These are phyloP conservation scores for Escovopsis sp. DNA, from an alignment of 2,329 filamentous ascomycete genomes.

Conservation along the genomic window DNA sequence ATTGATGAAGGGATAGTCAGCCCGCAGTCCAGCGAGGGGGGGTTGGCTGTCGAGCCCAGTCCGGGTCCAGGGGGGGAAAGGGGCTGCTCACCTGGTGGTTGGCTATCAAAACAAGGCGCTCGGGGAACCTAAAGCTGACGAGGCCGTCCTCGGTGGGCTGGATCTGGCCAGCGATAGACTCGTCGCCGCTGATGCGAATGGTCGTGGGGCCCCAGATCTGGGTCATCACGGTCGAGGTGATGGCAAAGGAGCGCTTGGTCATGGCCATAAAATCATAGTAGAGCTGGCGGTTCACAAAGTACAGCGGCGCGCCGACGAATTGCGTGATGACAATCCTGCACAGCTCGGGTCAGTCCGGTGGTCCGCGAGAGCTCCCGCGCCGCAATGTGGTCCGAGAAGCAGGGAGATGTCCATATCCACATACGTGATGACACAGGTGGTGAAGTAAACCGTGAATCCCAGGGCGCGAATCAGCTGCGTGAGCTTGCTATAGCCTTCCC, in stretches of 20 bases:
- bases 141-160: constrained; percentile 54
- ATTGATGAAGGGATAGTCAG: not conserved
- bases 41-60: no score
- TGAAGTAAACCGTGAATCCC: constrained; percentile 39
- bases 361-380: not conserved
- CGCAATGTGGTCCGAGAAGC: not conserved
- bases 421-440: constrained; percentile 33
- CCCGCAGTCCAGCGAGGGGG: not conserved
- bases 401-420: constrained; percentile 9
- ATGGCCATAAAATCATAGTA: constrained; percentile 80
- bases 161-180: constrained; percentile 63
- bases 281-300: constrained; percentile 58
- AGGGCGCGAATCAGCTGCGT: constrained; percentile 37
- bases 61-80: not conserved
- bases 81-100: constrained; percentile 54
- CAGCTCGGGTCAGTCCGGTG: not conserved
- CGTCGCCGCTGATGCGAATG: constrained; percentile 71
- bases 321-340: constrained; percentile 54
- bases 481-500: constrained; percentile 33
- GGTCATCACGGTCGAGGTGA: constrained; percentile 65
- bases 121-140: constrained; percentile 65
- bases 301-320: constrained; percentile 60
- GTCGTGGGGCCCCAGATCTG: constrained; percentile 78
- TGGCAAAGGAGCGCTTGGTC: constrained; percentile 71
- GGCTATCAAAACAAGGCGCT: constrained; percentile 68